Percentiles rank a stretch among this genome's conserved stretches.
Conservation (phyloP, 768 basidiomycete species). For the Boletus vinaceobasis region DNA sequence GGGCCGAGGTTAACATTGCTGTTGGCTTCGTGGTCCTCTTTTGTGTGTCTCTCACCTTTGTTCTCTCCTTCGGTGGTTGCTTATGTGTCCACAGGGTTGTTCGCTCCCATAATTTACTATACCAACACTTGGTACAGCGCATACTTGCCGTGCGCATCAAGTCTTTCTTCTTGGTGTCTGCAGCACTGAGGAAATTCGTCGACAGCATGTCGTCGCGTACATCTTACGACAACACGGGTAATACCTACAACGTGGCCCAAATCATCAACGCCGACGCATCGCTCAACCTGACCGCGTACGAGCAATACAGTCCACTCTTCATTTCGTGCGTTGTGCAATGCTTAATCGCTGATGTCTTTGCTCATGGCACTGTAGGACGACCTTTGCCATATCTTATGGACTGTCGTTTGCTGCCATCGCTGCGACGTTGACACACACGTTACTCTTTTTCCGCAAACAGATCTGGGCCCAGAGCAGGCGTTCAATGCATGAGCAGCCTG, state of each 20-base stretch:
- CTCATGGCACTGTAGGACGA: constrained; percentile 33
- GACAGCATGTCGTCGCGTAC: constrained; percentile 54
- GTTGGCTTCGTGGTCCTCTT: constrained; percentile 65
- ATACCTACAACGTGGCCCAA: constrained; percentile 51
- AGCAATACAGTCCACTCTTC: constrained; percentile 59
- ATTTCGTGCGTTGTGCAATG: constrained; percentile 37
- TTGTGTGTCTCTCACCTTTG: constrained; percentile 38
- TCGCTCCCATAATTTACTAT: constrained; percentile 64
- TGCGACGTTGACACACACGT: constrained; percentile 68
- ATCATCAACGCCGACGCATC: constrained; percentile 54
- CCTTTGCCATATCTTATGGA: constrained; percentile 77
- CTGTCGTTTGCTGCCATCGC: constrained; percentile 83
- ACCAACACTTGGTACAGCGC: constrained; percentile 60
- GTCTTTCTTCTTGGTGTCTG: background rate
- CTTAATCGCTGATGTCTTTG: background rate
- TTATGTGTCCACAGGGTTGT: constrained; percentile 46
- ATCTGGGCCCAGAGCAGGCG: constrained; percentile 70
- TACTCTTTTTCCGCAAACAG: constrained; percentile 74
- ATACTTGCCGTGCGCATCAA: constrained; percentile 49
- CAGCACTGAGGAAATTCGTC: background rate
- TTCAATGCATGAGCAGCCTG: constrained; percentile 74
- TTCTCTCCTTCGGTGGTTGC: constrained; percentile 51
- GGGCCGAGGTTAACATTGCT: constrained; percentile 72
- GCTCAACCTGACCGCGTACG: constrained; percentile 54
- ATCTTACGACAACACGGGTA: constrained; percentile 66